Conservation (phyloP, 306 rosid genomes). For the Cotoneaster glaucophyllus region DNA sequence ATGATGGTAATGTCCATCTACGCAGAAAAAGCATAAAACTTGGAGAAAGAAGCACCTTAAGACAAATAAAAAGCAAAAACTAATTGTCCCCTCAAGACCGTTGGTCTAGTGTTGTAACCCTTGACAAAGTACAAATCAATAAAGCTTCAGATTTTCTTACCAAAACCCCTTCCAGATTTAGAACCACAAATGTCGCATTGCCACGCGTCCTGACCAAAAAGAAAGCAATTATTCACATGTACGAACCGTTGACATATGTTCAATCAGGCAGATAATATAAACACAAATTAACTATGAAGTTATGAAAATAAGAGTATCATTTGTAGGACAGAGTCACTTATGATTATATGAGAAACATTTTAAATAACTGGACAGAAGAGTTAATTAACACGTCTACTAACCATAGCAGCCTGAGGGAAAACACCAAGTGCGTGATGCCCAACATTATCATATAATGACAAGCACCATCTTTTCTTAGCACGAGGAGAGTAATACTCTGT, state of each 20-base stretch:
- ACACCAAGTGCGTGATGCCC: conserved; percentile 93
- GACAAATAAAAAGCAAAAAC: background rate
- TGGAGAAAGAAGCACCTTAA: background rate
- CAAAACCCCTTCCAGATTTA: conserved; percentile 98
- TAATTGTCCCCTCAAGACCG: background rate
- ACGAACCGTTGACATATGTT: conserved; percentile 2
- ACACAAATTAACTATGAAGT: background rate
- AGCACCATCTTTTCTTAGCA: conserved; percentile 94
- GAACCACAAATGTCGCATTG: conserved; percentile 90
- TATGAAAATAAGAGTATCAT: background rate
- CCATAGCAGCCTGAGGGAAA: conserved; percentile 92
- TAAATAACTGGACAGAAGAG: background rate
- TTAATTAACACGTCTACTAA: conserved; percentile 22
- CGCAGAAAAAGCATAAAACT: background rate
- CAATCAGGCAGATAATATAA: background rate
- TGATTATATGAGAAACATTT: background rate
- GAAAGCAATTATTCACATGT: background rate
- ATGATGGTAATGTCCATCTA: background rate
- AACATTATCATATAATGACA: conserved; percentile 76
- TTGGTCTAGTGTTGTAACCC: background rate
- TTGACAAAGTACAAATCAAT: too few species aligned
- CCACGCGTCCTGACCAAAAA: conserved; percentile 75
- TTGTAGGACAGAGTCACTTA: background rate
- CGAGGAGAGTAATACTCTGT: conserved; percentile 93
- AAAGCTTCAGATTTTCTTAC: conserved; percentile 33